Evolutionary conservation across 148 eudicot genomes (phyloP).

Genomic region (Camellia lanceoleosa): DNA sequence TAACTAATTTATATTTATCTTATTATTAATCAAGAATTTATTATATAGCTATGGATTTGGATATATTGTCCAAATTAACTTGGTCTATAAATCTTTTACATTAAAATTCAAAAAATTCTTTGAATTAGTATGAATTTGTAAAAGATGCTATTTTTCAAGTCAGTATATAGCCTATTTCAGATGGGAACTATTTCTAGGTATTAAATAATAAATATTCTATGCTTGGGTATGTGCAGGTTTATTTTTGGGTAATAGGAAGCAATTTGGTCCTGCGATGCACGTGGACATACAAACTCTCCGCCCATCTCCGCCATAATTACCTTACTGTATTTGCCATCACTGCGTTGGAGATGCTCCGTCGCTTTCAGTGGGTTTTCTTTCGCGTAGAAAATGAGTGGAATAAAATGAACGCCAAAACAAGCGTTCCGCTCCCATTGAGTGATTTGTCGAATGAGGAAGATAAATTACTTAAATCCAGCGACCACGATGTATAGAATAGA

Average conservation of each 20-base stretch:
- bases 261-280: slow-evolving; percentile 95
- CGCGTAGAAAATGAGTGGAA: slow-evolving; percentile 97
- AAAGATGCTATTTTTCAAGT: too few species aligned
- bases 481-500: slow-evolving; percentile 25
- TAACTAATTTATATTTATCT: too few species aligned
- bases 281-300: slow-evolving; percentile 97
- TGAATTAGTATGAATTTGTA: too few species aligned
- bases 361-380: slow-evolving; percentile 93
- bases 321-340: slow-evolving; percentile 74
- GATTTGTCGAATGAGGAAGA: slow-evolving; percentile 65
- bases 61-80: too few species aligned
- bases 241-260: slow-evolving; percentile 82
- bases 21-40: too few species aligned
- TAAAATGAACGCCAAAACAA: slow-evolving; percentile 63
- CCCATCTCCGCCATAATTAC: slow-evolving; percentile 95
- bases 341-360: slow-evolving; percentile 80
- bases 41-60: too few species aligned
- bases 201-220: background rate
- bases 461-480: slow-evolving; percentile 47
- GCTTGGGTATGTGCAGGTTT: slow-evolving; percentile 46
- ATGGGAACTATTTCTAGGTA: background rate
- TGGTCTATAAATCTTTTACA: too few species aligned
- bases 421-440: slow-evolving; percentile 42
- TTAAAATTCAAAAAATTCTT: too few species aligned
- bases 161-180: too few species aligned